phyloP scores from a whole-genome alignment of 192 early-diverging fungal genomes.

The Obelidium mucronatum region DNA sequence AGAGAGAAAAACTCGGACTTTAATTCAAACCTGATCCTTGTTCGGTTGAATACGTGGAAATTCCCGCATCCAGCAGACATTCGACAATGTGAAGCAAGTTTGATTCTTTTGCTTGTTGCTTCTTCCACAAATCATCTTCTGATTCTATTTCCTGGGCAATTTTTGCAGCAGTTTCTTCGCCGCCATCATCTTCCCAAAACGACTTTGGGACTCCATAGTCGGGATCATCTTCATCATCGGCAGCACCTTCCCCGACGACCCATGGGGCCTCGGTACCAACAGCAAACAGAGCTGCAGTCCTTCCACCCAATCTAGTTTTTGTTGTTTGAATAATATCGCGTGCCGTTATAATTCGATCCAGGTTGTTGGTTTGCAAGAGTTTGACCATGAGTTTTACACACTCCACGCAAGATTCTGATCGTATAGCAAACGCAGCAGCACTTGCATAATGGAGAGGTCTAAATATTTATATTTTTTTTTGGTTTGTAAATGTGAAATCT shows the following conservation, averaged over 20 bases:
- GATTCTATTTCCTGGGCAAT: not conserved
- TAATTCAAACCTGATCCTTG: slow-evolving; percentile 4
- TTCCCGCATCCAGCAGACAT: slow-evolving; percentile 26
- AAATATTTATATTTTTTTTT: not conserved
- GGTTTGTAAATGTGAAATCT: not conserved
- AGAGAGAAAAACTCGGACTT: not conserved
- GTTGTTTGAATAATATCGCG: not conserved
- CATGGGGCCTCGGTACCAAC: slow-evolving; percentile 20
- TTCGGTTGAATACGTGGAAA: not conserved
- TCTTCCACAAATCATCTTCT: slow-evolving; percentile 1
- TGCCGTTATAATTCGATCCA: not conserved
- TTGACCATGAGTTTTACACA: slow-evolving; percentile 6
- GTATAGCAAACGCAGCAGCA: slow-evolving; percentile 4
- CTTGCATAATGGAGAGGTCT: slow-evolving; percentile 19
- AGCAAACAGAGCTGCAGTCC: slow-evolving; percentile 16
- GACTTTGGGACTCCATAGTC: slow-evolving; percentile 1
- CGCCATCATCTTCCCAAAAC: not conserved
- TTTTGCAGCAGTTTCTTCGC: not conserved
- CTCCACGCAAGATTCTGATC: not conserved
- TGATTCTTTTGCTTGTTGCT: not conserved
- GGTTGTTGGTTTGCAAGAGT: not conserved
- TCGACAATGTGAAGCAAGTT: not conserved
- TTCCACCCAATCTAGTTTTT: not conserved
- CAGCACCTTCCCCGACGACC: slow-evolving; percentile 1
- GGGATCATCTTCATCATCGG: not conserved